Base-by-base conservation (phyloP, 2,329 filamentous ascomycete species). In the Trichoderma sp. region DNA sequence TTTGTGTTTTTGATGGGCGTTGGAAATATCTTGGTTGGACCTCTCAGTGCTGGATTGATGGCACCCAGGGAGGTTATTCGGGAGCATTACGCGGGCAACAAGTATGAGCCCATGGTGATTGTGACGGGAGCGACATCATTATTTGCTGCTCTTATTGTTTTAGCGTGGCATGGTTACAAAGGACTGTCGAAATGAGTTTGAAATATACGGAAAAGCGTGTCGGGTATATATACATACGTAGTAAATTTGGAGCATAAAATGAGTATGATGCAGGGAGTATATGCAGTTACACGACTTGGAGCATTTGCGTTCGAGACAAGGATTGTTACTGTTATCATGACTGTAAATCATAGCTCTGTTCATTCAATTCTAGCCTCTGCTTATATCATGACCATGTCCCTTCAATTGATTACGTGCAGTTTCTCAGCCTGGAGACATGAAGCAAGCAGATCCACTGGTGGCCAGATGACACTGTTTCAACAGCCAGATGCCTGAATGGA, bases 11-110 rank as follows among this genome's bases (percentile, higher is more conserved):
- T 79, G 24, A 79, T 83, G 75, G 82, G 82, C 3, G 75, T 83
- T 12, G 82, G 82, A 0, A 83, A 83, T 75, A 77, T 84, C 29
- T 64, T 81, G 9, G 80, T 79, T 6, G 82, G 81, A 0, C 82
- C 82, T 2, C 78, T 83, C 11, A 82, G 81, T 64, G 78, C 79
- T 1, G 78, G 71, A 38, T 73, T 83, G 71, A 71, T 83, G 41
- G 74, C 76, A 27, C 72, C 75, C 11, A 73, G 41, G 5, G 71
- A 45, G 4, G 64, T 33, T 11, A 59, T 91, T 7, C 63, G 21
- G 3, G 68, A 66, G 24, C 45, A 62, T n/a, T 78, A 74, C 29
- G 77, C 72, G n/a, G 75, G 75, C 5, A 77, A 75, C 11, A 75
- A 77, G 45, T 78, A 77, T 2, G 75, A 76, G 11, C 38, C 71